Base-by-base conservation (phyloP, 495 filamentous ascomycete genomes). In the Xylaria sp. region DNA sequence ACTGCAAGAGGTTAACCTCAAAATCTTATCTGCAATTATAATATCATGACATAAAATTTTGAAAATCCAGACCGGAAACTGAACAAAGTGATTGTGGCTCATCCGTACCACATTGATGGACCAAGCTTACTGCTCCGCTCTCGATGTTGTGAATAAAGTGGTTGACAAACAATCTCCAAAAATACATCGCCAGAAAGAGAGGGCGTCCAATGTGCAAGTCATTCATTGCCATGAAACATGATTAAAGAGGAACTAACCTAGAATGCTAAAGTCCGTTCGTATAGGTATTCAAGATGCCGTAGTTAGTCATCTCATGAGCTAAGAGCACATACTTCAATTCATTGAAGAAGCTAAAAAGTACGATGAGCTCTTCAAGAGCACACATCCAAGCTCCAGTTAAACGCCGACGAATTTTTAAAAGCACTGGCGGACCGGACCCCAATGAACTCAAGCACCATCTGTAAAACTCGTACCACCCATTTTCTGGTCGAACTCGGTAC, bases 401-500 rank as follows among this genome's bases (percentile, higher is more conserved):
- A 53, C 50, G 50, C 3, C 50, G 44, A 48, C 24, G 8, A 53
- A 29, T 29, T 24, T 21, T 53, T 53, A 3, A 29, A 53, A 53
- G 24, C 5, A 7, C 46, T 50, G 21, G 15, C 46, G 3, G 17
- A 50, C 12, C 21, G 33, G 14, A 58, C 24, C n/a, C 53, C 53
- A 33, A 31, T 12, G 11, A 9, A 29, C 37, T 70, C 57, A 79
- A 44, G 76, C 74, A 0, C 75, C 75, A 21, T 75, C 74, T 46
- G 68, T 24, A 63, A 76, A 81, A 31, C 73, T 73, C 70, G 68
- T 73, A 5, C 79, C 76, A 2, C 77, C 78, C 67, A 76, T 72
- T 55, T 74, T 69, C 62, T 75, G 67, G 50, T 79, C 78, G 26
- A 81, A 79, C 53, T 73, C 82, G 0, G 82, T 82, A 57, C 83